Base-by-base conservation (phyloP, 2,329 filamentous ascomycete species). In the Neospermospora avenae region DNA sequence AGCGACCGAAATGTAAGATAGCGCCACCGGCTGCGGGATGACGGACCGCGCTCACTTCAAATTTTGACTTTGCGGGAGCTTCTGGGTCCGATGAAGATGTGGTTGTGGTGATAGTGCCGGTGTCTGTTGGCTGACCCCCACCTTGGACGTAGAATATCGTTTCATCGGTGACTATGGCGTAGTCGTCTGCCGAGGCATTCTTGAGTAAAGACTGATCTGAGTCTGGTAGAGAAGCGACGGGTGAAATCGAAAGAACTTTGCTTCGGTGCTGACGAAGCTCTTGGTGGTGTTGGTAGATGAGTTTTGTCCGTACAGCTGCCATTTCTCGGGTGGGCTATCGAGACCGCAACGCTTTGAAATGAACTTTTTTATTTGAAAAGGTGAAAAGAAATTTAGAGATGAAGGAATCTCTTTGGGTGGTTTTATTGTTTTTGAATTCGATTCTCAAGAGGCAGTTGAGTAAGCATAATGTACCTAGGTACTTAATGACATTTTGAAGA, bases 111-210 rank as follows among this genome's bases (percentile, higher is more conserved):
- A 91, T 87, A 42, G 70, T 74, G 20, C 88, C 88, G 11, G 80
- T 77, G 63, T 91, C 88, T 0, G 83, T 86, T 0, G 88, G 88
- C 68, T 91, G 88, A 7, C 88, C 88, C 61, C 88, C 88, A 20
- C 88, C 88, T 72, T 91, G 88, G 0, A 86, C 84, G 63, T 91
- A 86, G 74, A 91, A 91, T 62, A 91, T 86, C n/a, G 88, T 91
- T 49, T 81, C 74, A 1, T 82, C 76, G 0, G 85, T 88, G 5
- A 84, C 78, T 20, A 90, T 72, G n/a, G 85, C 80, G 67, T 80
- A 78, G 65, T 84, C 78, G 1, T 78, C 71, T 4, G 81, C 77
- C 8, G 70, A 70, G 4, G 75, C 78, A 13, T 81, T 74, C 69
- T 88, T 89, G 76, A 86, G 86, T 10, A 89, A 79, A 6, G 74